Percentiles rank a stretch among this genome's conserved stretches.
These are phyloP conservation scores for Pyracantha coccinea DNA, from an alignment of 331 rosid genomes.

Conservation along the genomic window DNA sequence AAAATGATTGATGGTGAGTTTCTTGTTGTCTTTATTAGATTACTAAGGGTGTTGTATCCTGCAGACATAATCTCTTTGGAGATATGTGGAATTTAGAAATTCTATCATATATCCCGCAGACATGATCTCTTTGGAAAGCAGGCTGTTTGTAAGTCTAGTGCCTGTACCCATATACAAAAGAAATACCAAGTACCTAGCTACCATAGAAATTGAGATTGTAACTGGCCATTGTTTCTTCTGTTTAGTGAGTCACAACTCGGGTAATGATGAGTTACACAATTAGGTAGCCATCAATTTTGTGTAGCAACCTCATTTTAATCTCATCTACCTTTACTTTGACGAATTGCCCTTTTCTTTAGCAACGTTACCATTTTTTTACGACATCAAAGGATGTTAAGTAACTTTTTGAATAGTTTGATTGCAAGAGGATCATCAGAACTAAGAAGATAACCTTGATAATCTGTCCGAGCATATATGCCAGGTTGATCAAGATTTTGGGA, in stretches of 20 bases:
- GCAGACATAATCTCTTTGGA: too few relatives aligned
- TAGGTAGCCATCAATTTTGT: not conserved
- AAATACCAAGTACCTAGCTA: not conserved
- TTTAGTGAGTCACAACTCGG: not conserved
- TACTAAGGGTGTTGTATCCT: not conserved
- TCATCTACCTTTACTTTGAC: not conserved
- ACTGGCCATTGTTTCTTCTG: not conserved
- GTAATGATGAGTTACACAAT: not conserved
- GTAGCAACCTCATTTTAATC: not conserved
- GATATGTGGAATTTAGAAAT: not conserved
- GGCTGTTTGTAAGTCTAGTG: not conserved
- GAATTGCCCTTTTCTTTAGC: not conserved
- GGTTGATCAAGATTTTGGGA: not conserved
- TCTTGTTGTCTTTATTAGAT: not conserved
- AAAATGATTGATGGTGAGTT: not conserved
- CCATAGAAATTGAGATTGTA: not conserved
- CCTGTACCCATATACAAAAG: not conserved
- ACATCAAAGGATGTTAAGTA: not conserved
- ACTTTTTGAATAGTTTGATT: not conserved
- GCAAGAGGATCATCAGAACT: not conserved
- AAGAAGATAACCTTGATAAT: not conserved
- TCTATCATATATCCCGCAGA: not conserved
- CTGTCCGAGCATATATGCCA: not conserved
- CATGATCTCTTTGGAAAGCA: not conserved
- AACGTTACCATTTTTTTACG: not conserved